These are phyloP conservation scores for Leptographium lundbergii DNA, from an alignment of 2,329 filamentous ascomycete genomes.

Conservation along the genomic window DNA sequence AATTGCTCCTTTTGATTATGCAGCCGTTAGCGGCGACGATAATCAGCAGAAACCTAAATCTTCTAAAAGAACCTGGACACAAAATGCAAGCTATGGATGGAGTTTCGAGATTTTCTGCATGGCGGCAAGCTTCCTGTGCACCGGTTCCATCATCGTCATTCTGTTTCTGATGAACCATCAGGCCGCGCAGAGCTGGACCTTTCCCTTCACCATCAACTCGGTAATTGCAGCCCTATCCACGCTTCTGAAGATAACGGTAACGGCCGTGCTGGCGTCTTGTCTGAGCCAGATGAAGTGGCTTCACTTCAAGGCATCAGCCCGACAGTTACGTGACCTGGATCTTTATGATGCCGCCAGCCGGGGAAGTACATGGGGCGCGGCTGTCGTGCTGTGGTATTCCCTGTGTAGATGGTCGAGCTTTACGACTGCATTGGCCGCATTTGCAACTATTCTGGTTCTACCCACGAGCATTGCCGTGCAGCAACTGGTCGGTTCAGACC, in stretches of 20 bases:
- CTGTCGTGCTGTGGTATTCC: background rate
- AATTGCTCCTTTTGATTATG: background rate
- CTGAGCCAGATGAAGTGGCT: conserved; percentile 1
- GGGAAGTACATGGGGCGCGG: background rate
- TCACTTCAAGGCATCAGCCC: background rate
- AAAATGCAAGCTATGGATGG: background rate
- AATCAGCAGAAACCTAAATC: background rate
- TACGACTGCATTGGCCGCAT: background rate
- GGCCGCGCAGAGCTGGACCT: background rate
- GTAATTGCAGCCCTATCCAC: background rate
- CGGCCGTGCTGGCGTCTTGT: background rate
- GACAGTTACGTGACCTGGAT: background rate
- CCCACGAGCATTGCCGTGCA: background rate
- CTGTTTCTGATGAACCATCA: background rate
- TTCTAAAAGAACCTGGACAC: background rate
- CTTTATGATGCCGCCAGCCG: background rate
- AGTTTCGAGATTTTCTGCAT: background rate
- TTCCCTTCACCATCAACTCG: background rate
- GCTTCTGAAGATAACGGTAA: background rate
- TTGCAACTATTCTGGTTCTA: background rate
- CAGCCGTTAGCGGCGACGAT: background rate
- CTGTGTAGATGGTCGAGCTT: background rate
- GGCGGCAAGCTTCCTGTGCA: background rate
- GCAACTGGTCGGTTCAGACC: background rate
- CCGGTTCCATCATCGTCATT: background rate